Conservation (phyloP, 495 filamentous ascomycete genomes). For the Elaphomyces granulatus region DNA sequence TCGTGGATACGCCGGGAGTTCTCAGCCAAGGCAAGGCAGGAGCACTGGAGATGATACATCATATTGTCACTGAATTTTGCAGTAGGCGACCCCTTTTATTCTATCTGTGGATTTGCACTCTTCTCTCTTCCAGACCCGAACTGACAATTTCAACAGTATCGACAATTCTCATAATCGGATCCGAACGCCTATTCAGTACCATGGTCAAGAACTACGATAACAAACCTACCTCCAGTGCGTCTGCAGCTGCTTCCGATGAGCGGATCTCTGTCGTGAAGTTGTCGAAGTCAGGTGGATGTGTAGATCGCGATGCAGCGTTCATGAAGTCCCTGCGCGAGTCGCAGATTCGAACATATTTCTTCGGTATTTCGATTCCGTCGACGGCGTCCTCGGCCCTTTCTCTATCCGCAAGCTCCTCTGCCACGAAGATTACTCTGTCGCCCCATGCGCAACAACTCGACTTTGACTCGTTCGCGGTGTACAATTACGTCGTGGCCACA, state of each 20-base stretch:
- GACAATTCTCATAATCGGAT: conserved; percentile 70
- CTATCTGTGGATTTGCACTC: neutral
- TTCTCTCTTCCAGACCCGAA: neutral
- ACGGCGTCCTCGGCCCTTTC: conserved; percentile 19
- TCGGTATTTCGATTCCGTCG: conserved; percentile 46
- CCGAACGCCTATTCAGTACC: conserved; percentile 64
- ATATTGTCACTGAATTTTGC: conserved; percentile 78
- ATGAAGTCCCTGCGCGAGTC: conserved; percentile 55
- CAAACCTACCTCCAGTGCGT: conserved; percentile 40
- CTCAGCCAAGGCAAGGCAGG: conserved; percentile 44
- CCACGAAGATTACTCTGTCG: conserved; percentile 54
- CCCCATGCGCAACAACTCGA: conserved; percentile 70
- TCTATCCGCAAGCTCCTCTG: conserved; percentile 18
- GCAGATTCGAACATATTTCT: conserved; percentile 84
- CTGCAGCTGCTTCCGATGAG: conserved; percentile 36
- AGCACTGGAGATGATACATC: conserved; percentile 59
- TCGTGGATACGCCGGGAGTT: conserved; percentile 74
- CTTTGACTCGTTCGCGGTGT: conserved; percentile 58
- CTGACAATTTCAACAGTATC: conserved; percentile 37
- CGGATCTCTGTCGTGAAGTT: conserved; percentile 60
- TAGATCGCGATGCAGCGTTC: conserved; percentile 62
- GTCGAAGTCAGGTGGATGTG: conserved; percentile 77
- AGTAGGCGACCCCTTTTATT: conserved; percentile 29
- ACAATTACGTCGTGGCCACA: conserved; percentile 38
- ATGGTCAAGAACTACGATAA: conserved; percentile 58